Evolutionary conservation across 2,329 filamentous ascomycete species (phyloP), one percentile per base, ranked within the genome.

Genomic region (Aureobasidium sp.): DNA sequence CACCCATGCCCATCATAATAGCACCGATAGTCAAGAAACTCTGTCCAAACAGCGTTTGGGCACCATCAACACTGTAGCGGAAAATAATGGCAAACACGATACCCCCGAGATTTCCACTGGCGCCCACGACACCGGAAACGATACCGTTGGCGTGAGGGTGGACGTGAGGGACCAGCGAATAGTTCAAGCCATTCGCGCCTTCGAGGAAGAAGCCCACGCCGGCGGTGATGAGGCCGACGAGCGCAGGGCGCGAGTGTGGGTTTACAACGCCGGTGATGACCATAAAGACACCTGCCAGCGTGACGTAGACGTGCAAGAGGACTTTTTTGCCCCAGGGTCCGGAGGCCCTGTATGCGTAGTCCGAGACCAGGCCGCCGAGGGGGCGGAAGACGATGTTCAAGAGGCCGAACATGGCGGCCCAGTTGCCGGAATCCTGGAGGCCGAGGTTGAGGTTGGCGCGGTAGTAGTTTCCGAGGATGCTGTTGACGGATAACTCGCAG

Each of bases 21-120:
- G 86, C 77, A 3, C 91, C 91, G 68, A 93, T 90, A 62, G 95
- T 86, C 89, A 89, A 94, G 64, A 95, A 83, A 0, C 83, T 83
- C 70, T 79, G 84, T 11, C 79, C 83, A 69, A 91, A 95, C 68
- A 87, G 74, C 1, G 75, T 82, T 82, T 78, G 29, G n/a, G n/a
- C n/a, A n/a, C 49, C 47, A 3, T 45, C 21, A 6, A 60, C 25
- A 7, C 19, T 45, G 74, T 92, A 94, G 53, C 90, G 79, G 78
- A 93, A 95, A 69, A 90, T 84, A 69, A 95, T 83, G 21, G 90
- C 87, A 68, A 94, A 95, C 51, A 95, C 73, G 55, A 96, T 84
- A 13, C 92, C 92, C 4, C 92, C 92, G 10, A 96, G 73, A 68
- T 96, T 96, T 1, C 92, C 91, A 9, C 82, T 79, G 0, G 88